Conservation (phyloP, 805 yeast genomes). For the Yamadazyma olivae region DNA sequence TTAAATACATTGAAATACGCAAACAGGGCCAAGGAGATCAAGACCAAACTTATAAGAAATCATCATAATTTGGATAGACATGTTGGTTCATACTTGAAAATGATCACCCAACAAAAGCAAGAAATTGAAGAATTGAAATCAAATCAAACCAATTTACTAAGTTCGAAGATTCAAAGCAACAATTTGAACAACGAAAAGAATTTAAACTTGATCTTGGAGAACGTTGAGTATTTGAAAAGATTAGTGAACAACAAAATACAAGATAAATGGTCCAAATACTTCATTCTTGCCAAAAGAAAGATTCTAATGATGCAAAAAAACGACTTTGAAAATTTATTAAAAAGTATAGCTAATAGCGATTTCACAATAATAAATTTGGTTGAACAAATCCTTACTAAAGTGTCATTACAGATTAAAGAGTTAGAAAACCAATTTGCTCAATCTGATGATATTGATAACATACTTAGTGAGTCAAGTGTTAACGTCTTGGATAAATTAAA, state of each 20-base stretch:
- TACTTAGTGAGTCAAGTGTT: conserved; percentile 43
- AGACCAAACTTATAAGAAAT: conserved; percentile 73
- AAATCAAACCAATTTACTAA: conserved; percentile 47
- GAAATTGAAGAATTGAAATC: conserved; percentile 67
- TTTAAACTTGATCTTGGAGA: conserved; percentile 36
- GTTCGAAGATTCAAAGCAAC: conserved; percentile 32
- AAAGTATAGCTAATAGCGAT: background rate
- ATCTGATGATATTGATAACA: conserved; percentile 51
- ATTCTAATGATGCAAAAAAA: conserved; percentile 40
- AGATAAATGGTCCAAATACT: conserved; percentile 42
- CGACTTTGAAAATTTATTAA: conserved; percentile 29
- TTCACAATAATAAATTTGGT: conserved; percentile 17
- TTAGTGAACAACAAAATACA: conserved; percentile 43
- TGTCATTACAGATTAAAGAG: conserved; percentile 45
- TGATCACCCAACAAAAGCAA: conserved; percentile 76
- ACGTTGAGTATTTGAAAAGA: conserved; percentile 38
- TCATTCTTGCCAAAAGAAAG: conserved; percentile 45
- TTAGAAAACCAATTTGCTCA: conserved; percentile 49
- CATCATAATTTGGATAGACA: conserved; percentile 75
- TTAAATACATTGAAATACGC: conserved; percentile 89
- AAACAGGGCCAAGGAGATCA: conserved; percentile 85
- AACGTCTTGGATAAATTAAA: conserved; percentile 45
- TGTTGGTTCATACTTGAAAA: conserved; percentile 78
- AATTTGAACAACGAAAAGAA: conserved; percentile 36
- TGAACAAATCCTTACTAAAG: conserved; percentile 31